Conservation (phyloP, 2,329 filamentous ascomycete genomes). For the Pseudogymnoascus sp. region DNA sequence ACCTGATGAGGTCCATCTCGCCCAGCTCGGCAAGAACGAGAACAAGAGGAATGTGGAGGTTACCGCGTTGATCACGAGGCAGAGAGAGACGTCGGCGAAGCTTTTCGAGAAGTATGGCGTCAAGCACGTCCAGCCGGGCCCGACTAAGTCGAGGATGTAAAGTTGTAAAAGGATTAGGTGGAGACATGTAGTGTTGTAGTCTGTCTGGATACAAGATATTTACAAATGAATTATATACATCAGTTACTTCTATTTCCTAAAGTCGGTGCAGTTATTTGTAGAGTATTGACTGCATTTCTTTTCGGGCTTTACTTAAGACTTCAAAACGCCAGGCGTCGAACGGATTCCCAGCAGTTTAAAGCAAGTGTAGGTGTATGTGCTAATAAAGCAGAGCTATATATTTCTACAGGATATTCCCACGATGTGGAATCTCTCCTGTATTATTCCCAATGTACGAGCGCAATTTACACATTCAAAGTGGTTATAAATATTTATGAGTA, state of each 20-base stretch:
- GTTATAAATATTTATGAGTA: not conserved
- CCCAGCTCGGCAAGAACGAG: slow-evolving; percentile 76
- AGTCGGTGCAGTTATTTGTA: too few relatives aligned
- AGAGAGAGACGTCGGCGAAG: slow-evolving; percentile 59
- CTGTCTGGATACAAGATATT: not conserved
- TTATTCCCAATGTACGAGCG: too few relatives aligned
- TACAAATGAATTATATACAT: not conserved
- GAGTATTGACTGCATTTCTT: too few relatives aligned
- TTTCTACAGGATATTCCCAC: too few relatives aligned
- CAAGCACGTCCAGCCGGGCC: slow-evolving; percentile 29
- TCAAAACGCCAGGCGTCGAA: too few relatives aligned
- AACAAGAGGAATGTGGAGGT: slow-evolving; percentile 62
- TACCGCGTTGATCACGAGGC: slow-evolving; percentile 55
- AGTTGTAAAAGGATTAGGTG: slow-evolving; percentile 10
- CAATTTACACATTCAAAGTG: not conserved
- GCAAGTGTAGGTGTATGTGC: too few relatives aligned
- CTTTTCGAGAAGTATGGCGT: slow-evolving; percentile 56
- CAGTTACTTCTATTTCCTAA: too few relatives aligned
- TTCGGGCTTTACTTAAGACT: too few relatives aligned
- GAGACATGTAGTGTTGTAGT: slow-evolving; percentile 9
- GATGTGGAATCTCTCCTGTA: too few relatives aligned
- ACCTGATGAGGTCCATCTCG: slow-evolving; percentile 88
- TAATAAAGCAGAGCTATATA: too few relatives aligned
- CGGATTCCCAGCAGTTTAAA: too few relatives aligned
- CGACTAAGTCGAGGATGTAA: slow-evolving; percentile 16